Percentiles rank a stretch among this genome's conserved stretches.
phyloP scores from a whole-genome alignment of 768 basidiomycete genomes.

The Plicaturopsis crispa region DNA sequence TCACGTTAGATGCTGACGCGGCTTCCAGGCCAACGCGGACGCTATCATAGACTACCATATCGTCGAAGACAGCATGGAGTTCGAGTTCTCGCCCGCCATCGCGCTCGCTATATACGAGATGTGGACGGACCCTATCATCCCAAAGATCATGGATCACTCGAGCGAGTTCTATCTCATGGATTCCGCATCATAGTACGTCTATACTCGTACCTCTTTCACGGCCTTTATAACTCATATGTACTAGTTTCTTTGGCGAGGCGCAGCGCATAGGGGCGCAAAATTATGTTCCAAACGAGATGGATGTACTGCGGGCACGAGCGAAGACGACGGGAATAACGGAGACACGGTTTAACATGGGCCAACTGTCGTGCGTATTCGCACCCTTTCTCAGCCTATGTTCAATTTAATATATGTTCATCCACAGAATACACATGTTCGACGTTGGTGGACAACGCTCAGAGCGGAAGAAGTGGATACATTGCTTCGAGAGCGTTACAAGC shows the following conservation, averaged over 20 bases:
- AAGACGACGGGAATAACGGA: slow-evolving; percentile 45
- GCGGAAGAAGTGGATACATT: slow-evolving; percentile 42
- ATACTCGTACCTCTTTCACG: neutral
- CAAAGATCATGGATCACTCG: slow-evolving; percentile 16
- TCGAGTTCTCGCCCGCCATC: slow-evolving; percentile 48
- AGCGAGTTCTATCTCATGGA: slow-evolving; percentile 47
- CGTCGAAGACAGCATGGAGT: slow-evolving; percentile 59
- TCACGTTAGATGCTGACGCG: neutral
- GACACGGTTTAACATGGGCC: slow-evolving; percentile 27
- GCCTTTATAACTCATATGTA: neutral
- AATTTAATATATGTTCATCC: neutral
- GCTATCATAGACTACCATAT: slow-evolving; percentile 24
- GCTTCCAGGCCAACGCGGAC: slow-evolving; percentile 10
- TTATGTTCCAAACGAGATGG: slow-evolving; percentile 39
- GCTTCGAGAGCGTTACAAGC: slow-evolving; percentile 57
- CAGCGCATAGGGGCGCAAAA: slow-evolving; percentile 32
- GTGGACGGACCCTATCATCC: slow-evolving; percentile 62
- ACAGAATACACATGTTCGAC: slow-evolving; percentile 63
- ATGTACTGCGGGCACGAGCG: slow-evolving; percentile 38
- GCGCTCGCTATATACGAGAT: slow-evolving; percentile 62
- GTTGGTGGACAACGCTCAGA: slow-evolving; percentile 53
- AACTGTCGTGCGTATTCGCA: slow-evolving; percentile 11
- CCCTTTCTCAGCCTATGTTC: too few relatives aligned
- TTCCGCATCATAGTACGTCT: slow-evolving; percentile 35
- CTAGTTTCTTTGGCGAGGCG: slow-evolving; percentile 40